Base-by-base conservation (phyloP, 2,329 filamentous ascomycete genomes). In the Aspergillus glaucus region DNA sequence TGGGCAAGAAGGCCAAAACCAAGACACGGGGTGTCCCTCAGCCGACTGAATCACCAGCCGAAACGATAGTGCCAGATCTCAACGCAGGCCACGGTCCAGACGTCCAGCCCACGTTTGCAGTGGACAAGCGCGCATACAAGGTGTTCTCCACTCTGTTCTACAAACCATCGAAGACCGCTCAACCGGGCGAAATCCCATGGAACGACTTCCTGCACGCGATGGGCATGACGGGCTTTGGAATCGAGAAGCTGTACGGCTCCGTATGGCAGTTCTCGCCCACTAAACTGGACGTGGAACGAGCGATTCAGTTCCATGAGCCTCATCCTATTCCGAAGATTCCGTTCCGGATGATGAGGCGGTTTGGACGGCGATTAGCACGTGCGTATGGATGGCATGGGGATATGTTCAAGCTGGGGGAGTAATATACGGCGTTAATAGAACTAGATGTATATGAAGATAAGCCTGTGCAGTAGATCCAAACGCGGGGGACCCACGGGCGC, bases 281-380 rank as follows among this genome's bases (percentile, higher is more conserved):
- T 4, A 55, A 54, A 3, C 50, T 73, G 19, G 69, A 75, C 46
- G 67, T 74, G 0, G 65, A 73, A 36, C 62, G 74, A 3, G 73
- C 71, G 21, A 84, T 84, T 28, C 76, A 81, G 47, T 80, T 84
- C 51, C 79, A 84, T 52, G 79, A 83, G 56, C 80, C 81, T 2
- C 80, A 84, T 61, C 78, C 79, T 0, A 59, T 58, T 1, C 64
- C 65, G 1, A 82, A 83, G 62, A 69, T 84, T 3, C 64, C 74
- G 0, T 78, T 76, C 50, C 53, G 55, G 1, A 62, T 60, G 37
- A 78, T 77, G 0, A 67, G 78, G 43, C 60, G 72, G 1, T 64
- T 73, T 53, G 80, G 79, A 0, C 63, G 78, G 42, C 64, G 79
- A 19, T 54, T 84, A 37, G 68, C 61, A 45, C 64, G 76, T 42